Evolutionary conservation across 371 early-diverging fungal genomes (phyloP), one percentile per base, ranked within the genome.

Genomic region (Lichtheimia hyalospora): DNA sequence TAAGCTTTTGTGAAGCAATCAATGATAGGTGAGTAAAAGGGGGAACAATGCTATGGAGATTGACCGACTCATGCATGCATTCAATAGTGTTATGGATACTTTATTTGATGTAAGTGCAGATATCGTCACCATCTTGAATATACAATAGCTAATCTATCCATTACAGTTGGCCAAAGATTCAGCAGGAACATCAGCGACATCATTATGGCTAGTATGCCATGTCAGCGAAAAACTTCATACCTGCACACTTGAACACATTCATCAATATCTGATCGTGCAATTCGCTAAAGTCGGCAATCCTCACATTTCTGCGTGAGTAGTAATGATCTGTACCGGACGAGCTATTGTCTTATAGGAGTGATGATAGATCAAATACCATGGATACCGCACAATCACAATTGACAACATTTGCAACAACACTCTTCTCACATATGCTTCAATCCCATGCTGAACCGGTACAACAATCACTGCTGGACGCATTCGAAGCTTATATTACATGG

Each of bases 1-100:
- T 77, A 41, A 60, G 54, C 4, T 74, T 70, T 55, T 62, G 67
- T 48, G 72, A 71, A 53, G 66, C 71, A 18, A 60, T 69, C 5
- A 58, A 61, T 13, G 62, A 68, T 57, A 68, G 67, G 76, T 10
- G 10, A 34, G 34, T 34, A 2, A 34, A 10, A 10, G 10, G 10
- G 10, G 2, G 10, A 0, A 34, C 34, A 34, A 8, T 1, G 10
- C 34, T 8, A 34, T 34, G 34, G 2, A 10, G 1, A 8, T 1
- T 10, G 2, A 4, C 10, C 6, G 34, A 34, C 34, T 34, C 6
- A 34, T 34, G 10, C 5, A 34, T 34, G 5, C 28, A 10, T 50
- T 52, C 3, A 52, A 3, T 18, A 57, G 58, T 48, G 16, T 48
- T 41, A 51, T 54, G 23, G 50, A 54, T 27, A 41, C 51, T 4